Conservation (phyloP, 2,329 filamentous ascomycete species). For the Penicillium crustosum region DNA sequence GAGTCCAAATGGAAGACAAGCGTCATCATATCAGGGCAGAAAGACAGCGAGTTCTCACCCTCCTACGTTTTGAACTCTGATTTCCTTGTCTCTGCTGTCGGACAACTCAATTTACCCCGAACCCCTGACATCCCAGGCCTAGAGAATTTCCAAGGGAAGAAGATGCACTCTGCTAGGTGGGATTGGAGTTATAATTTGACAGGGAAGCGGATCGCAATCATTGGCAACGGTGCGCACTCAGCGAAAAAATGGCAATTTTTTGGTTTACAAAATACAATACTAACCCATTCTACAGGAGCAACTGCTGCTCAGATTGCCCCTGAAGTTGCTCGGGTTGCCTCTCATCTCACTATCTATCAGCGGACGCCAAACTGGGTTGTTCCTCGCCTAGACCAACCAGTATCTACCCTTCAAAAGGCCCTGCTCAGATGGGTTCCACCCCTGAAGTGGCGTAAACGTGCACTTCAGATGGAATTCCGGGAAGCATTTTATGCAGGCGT, state of each 20-base stretch:
- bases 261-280: constrained; percentile 1
- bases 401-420: constrained; percentile 45
- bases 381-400: constrained; percentile 51
- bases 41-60: constrained; percentile 56
- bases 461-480: constrained; percentile 56
- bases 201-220: constrained; percentile 57
- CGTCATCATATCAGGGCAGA: constrained; percentile 51
- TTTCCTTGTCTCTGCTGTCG: constrained; percentile 59
- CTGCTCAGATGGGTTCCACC: constrained; percentile 54
- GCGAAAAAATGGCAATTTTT: not conserved
- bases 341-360: constrained; percentile 56
- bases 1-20: constrained; percentile 53
- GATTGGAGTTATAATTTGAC: constrained; percentile 58
- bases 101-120: constrained; percentile 57
- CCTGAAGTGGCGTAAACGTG: constrained; percentile 52
- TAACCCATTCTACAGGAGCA: constrained; percentile 42
- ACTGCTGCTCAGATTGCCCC: constrained; percentile 61
- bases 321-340: constrained; percentile 53
- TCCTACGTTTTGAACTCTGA: constrained; percentile 56
- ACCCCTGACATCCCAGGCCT: constrained; percentile 52
- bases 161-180: constrained; percentile 60
- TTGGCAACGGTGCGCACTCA: constrained; percentile 54
- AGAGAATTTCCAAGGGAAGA: constrained; percentile 52
- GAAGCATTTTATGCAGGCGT: constrained; percentile 51
- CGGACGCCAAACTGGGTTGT: constrained; percentile 61